These are phyloP conservation scores for Panellus pusillus DNA, from an alignment of 768 basidiomycete species.

Conservation along the genomic window DNA sequence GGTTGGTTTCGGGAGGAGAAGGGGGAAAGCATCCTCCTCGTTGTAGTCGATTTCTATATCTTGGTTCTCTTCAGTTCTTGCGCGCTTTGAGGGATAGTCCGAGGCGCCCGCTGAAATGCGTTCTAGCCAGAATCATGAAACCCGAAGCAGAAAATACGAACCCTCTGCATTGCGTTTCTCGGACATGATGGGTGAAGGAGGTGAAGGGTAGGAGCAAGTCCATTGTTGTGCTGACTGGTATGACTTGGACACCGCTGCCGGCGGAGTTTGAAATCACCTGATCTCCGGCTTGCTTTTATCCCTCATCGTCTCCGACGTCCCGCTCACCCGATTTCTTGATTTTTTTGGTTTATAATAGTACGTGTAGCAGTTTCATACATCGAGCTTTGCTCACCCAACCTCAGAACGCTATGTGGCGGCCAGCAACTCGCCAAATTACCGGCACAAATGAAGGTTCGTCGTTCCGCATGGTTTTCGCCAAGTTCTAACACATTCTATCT, in stretches of 20 bases:
- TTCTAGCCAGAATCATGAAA: slow-evolving; percentile 48
- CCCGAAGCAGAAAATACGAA: slow-evolving; percentile 15
- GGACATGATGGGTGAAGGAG: slow-evolving; percentile 27
- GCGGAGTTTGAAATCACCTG: slow-evolving; percentile 7
- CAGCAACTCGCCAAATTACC: slow-evolving; percentile 84
- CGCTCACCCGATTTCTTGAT: slow-evolving; percentile 23
- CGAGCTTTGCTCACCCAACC: slow-evolving; percentile 23
- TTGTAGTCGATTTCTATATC: slow-evolving; percentile 55
- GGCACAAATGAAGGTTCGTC: slow-evolving; percentile 88
- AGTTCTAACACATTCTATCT: slow-evolving; percentile 23
- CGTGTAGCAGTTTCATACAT: too few relatives aligned
- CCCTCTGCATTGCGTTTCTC: slow-evolving; percentile 43
- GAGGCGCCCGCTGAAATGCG: slow-evolving; percentile 30
- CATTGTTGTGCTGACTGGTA: too few relatives aligned
- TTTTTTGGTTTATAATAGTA: slow-evolving; percentile 23
- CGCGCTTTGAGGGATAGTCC: slow-evolving; percentile 39
- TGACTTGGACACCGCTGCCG: slow-evolving; percentile 12
- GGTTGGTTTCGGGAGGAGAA: slow-evolving; percentile 50
- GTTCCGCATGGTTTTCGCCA: slow-evolving; percentile 6
- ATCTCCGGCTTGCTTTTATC: slow-evolving; percentile 27
- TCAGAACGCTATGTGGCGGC: slow-evolving; percentile 72
- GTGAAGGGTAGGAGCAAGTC: background rate
- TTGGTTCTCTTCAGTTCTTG: slow-evolving; percentile 49
- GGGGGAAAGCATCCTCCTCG: slow-evolving; percentile 57
- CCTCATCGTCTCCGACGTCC: slow-evolving; percentile 28